Evolutionary conservation across 768 basidiomycete species (phyloP).

Genomic region (Suillus subalutaceus): DNA sequence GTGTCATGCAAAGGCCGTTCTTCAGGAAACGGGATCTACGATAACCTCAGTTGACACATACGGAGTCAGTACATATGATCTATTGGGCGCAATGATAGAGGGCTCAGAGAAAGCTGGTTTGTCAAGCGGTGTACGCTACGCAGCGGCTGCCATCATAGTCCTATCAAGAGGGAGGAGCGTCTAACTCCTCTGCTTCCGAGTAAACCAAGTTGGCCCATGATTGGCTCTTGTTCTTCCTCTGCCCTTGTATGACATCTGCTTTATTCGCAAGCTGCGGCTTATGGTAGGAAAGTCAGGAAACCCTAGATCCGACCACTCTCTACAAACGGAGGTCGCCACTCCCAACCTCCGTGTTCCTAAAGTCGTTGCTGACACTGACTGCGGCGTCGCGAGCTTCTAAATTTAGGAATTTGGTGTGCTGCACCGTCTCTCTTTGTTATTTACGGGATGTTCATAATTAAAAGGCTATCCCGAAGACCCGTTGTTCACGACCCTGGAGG

Average conservation of each 20-base stretch:
- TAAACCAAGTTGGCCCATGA: not conserved
- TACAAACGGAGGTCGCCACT: no score
- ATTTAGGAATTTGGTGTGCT: not conserved
- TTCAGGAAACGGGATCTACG: not conserved
- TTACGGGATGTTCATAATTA: not conserved
- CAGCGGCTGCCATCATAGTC: no score
- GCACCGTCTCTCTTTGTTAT: no score
- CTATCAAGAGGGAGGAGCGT: no score
- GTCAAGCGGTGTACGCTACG: no score
- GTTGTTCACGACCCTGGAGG: not conserved
- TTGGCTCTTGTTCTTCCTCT: not conserved
- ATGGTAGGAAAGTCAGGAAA: no score
- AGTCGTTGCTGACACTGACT: not conserved
- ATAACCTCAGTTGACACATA: not conserved
- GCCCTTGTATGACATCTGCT: no score
- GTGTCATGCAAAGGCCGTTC: not conserved
- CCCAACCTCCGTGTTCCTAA: not conserved
- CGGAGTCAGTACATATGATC: not conserved
- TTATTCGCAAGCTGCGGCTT: no score
- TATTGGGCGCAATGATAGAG: no score
- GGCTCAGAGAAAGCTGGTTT: no score
- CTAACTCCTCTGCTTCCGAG: not conserved
- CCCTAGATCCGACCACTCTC: no score
- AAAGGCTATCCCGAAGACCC: not conserved
- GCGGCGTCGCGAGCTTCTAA: no score